phyloP scores from a whole-genome alignment of 306 rosid genomes.

The Arachis stenosperma region DNA sequence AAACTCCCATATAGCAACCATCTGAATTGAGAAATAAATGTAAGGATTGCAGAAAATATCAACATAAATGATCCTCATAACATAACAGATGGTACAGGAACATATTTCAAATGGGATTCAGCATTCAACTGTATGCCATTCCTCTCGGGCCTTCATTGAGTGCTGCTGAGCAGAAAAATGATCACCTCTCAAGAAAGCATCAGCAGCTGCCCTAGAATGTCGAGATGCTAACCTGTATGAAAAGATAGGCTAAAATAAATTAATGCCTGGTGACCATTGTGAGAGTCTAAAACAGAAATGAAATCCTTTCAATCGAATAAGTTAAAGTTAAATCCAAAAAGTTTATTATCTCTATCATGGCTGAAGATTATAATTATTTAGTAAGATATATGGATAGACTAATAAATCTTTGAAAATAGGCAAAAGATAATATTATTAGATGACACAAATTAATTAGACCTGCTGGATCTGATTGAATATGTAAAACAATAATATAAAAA shows the following conservation, averaged over 20 bases:
- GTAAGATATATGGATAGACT: constrained; percentile 3
- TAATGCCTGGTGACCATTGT: background rate
- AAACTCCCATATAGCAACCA: background rate
- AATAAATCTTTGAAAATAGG: background rate
- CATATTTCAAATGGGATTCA: background rate
- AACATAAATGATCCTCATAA: background rate
- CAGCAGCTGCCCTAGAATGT: constrained; percentile 73
- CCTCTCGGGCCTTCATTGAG: constrained; percentile 64
- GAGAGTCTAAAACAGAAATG: constrained; percentile 20
- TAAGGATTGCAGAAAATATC: no score
- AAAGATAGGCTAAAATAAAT: constrained; percentile 15
- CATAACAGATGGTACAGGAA: background rate
- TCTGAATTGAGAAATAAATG: no score
- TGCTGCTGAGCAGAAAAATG: constrained; percentile 73
- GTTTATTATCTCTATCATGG: constrained; percentile 11
- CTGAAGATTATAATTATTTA: constrained; percentile 10
- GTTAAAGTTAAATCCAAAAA: constrained; percentile 7
- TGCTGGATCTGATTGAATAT: background rate
- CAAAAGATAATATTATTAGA: background rate
- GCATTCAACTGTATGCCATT: constrained; percentile 55
- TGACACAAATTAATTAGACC: constrained; percentile 16
- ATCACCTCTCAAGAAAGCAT: constrained; percentile 74
- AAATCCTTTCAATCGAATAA: constrained; percentile 3
- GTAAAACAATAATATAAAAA: background rate
- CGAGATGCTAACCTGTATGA: constrained; percentile 74